These are phyloP conservation scores for Candida ipomoeae DNA, from an alignment of 805 yeast genomes.

Conservation along the genomic window DNA sequence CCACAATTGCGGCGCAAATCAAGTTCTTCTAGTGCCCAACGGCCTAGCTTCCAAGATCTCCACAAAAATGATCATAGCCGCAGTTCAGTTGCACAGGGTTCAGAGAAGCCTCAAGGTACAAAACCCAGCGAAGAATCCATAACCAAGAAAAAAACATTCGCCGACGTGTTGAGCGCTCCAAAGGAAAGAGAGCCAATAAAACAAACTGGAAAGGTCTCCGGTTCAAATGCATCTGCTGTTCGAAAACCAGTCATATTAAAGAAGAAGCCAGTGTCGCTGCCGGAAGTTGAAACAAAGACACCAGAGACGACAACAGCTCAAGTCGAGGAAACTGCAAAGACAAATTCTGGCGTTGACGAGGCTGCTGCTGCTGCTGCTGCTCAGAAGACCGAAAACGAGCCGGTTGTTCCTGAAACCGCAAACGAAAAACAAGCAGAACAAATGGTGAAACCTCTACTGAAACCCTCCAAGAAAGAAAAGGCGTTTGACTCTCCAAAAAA, in stretches of 20 bases:
- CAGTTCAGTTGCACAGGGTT: not conserved
- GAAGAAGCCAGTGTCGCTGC: conserved; percentile 22
- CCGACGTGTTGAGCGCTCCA: conserved; percentile 34
- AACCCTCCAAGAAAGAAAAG: not conserved
- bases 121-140: not conserved
- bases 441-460: not conserved
- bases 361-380: no score
- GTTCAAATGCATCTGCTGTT: conserved; percentile 22
- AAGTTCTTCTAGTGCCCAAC: not conserved
- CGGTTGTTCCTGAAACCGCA: not conserved
- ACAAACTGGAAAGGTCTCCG: conserved; percentile 17
- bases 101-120: not conserved
- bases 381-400: not conserved
- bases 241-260: conserved; percentile 37
- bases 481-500: not conserved
- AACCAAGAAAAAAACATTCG: conserved; percentile 32
- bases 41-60: not conserved
- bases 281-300: not conserved
- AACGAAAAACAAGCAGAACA: not conserved
- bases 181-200: conserved; percentile 15
- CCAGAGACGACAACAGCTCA: not conserved
- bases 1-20: conserved; percentile 2
- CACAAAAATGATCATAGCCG: not conserved
- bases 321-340: not conserved
- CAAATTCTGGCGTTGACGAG: not conserved